Evolutionary conservation across 2,329 filamentous ascomycete species (phyloP), one percentile per base, ranked within the genome.

Genomic region (Zymoseptoria ardabiliae): DNA sequence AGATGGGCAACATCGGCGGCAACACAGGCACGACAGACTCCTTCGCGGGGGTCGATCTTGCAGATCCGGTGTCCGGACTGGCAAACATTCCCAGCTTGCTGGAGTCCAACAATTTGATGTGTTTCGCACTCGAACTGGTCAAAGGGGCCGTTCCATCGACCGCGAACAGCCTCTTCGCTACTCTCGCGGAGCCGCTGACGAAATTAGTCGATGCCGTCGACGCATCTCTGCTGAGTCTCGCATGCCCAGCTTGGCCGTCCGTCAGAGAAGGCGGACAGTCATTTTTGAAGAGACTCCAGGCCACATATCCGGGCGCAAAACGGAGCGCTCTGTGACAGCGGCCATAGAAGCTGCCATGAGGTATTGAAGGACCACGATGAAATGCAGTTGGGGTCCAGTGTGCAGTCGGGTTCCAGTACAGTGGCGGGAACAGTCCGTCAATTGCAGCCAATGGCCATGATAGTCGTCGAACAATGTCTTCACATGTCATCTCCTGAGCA

Each of bases 31-130:
- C 51, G 21, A 63, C 64, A 23, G 63, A 66, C 53, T 63, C 59
- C 19, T 67, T 61, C 54, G n/a, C 60, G 13, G 62, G 62, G 11
- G 58, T 63, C 54, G 53, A 64, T 54, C 58, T 72, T 10, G 58
- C 53, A 11, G 62, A 74, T 50, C 57, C 77, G 13, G 75, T 70
- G 17, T 68, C 68, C 11, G 75, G 75, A 19, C 66, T 80, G 0
- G 73, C 75, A 56, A 80, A 78, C 60, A 61, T 68, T 6, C 58
- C 66, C 7, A 57, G 54, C 22, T 50, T 60, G 41, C 55, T 60
- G 17, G 28, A 60, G 45, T 54, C 53, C 20, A 60, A 60, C 51
- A 60, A 57, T 30, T 11, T 60, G 22, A 49, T 56, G 13, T 60
- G 58, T 50, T 60, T 60, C 35, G 58, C 58, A 11, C 50, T 60